Evolutionary conservation across 805 yeast genomes (phyloP), one percentile per base, ranked within the genome.

Genomic region (Naumovozyma castellii): DNA sequence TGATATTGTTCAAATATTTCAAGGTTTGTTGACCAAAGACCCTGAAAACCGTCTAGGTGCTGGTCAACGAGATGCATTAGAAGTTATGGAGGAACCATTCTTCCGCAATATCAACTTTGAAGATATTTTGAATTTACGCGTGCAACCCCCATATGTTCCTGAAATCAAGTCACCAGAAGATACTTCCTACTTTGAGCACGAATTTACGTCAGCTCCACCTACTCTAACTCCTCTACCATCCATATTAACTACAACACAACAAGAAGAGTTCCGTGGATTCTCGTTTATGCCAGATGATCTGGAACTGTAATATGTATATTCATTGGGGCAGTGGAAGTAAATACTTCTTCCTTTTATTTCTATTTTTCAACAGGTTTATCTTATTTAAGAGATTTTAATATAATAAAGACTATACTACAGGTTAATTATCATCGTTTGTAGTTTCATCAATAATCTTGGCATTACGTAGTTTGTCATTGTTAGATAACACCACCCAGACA

Each of bases 231-330:
- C 98, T 2, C 88, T 92, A 36, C 90, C 86, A 44, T 81, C 95
- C 22, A 79, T 84, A 5, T 69, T 92, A 54, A 81, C 92, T 12
- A 76, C 92, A 2, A 76, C 80, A 19, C 81, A 83, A 77, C 98
- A 92, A 69, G 97, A 92, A 54, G 94, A 86, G 66, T 92, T 92
- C 74, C 78, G 97, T 52, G 98, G 98, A 3, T 92, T 92, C 66
- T 86, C 97, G 2, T 90, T 87, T 61, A 76, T 83, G 52, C 75
- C 82, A 20, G 87, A 80, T 37, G 78, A 76, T 25, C 48, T 64
- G 12, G 65, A 60, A 18, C 40, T 67, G 40, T 65, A 45, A 54
- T n/a, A 20, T 29, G 13, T 29, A 29, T 22, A 22, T n/a, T n/a
- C n/a, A 17, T 9, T 2, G 6, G 12, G 17, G 13, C 2, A 2